Evolutionary conservation across 305 asterid species (phyloP).

Genomic region (Fraxinus xanthoxyloides): DNA sequence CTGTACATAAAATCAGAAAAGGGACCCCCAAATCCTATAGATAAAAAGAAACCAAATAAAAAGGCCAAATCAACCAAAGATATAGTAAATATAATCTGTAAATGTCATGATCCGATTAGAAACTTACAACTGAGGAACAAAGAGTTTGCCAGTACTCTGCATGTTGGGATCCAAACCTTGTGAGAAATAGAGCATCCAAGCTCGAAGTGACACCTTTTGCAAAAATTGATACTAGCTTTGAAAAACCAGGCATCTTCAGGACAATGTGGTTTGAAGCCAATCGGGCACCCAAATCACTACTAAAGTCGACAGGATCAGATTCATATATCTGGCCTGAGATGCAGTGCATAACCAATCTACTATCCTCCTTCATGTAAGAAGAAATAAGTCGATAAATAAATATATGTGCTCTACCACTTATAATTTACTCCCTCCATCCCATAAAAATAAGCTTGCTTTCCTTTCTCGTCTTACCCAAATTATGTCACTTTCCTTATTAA

Average conservation of each 20-base stretch:
- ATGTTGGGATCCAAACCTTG: constrained; percentile 75
- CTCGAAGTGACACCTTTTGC: constrained; percentile 74
- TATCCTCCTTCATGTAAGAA: constrained; percentile 64
- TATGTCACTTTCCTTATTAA: background rate
- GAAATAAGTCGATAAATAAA: constrained; percentile 18
- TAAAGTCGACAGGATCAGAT: constrained; percentile 81
- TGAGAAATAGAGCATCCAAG: constrained; percentile 85
- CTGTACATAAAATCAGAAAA: constrained; percentile 71
- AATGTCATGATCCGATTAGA: constrained; percentile 16
- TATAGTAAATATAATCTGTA: constrained; percentile 1
- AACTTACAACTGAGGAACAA: constrained; percentile 77
- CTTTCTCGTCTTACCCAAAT: background rate
- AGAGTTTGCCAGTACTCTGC: constrained; percentile 81
- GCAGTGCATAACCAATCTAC: constrained; percentile 64
- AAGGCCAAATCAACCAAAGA: constrained; percentile 18
- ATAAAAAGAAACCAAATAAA: constrained; percentile 7
- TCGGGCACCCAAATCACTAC: constrained; percentile 69
- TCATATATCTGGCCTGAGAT: constrained; percentile 88
- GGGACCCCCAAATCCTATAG: constrained; percentile 75
- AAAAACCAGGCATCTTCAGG: constrained; percentile 71
- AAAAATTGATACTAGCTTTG: constrained; percentile 60
- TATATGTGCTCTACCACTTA: constrained; percentile 1
- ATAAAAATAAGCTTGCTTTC: background rate
- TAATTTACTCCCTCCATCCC: background rate
- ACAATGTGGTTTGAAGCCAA: constrained; percentile 60